phyloP scores from a whole-genome alignment of 2,329 filamentous ascomycete genomes.

The Dendryphion nanum region DNA sequence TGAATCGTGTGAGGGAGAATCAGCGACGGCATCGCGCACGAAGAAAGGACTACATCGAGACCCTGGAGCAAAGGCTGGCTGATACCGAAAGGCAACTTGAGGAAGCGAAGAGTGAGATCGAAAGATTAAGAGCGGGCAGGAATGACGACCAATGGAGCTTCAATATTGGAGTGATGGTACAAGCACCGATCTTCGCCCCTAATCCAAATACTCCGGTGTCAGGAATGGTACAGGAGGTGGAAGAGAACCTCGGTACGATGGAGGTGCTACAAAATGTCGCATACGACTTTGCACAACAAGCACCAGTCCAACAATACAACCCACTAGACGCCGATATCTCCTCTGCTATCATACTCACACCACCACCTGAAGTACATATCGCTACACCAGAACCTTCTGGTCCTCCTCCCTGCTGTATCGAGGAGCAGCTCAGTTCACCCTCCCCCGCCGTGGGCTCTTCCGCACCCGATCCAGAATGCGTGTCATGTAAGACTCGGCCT shows the following conservation, averaged over 20 bases:
- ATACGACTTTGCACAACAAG: not conserved
- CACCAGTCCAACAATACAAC: not conserved
- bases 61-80: conserved; percentile 37
- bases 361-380: too few species aligned
- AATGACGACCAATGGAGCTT: not conserved
- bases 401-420: conserved; percentile 6
- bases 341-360: not conserved
- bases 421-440: not conserved
- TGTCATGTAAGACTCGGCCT: conserved; percentile 24
- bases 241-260: not conserved
- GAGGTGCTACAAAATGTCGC: not conserved
- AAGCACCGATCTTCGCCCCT: too few species aligned
- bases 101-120: conserved; percentile 26
- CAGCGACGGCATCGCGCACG: conserved; percentile 52
- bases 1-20: conserved; percentile 50
- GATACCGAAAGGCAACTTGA: conserved; percentile 27
- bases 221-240: too few species aligned
- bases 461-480: conserved; percentile 27
- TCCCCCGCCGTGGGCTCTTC: conserved; percentile 1
- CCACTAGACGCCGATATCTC: not conserved
- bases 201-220: too few species aligned
- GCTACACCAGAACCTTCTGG: conserved; percentile 1
- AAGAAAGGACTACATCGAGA: conserved; percentile 41
- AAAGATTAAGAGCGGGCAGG: conserved; percentile 11
- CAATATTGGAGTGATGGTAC: not conserved